Evolutionary conservation across 2,329 filamentous ascomycete species (phyloP).

Genomic region (Stenocarpella maydis): DNA sequence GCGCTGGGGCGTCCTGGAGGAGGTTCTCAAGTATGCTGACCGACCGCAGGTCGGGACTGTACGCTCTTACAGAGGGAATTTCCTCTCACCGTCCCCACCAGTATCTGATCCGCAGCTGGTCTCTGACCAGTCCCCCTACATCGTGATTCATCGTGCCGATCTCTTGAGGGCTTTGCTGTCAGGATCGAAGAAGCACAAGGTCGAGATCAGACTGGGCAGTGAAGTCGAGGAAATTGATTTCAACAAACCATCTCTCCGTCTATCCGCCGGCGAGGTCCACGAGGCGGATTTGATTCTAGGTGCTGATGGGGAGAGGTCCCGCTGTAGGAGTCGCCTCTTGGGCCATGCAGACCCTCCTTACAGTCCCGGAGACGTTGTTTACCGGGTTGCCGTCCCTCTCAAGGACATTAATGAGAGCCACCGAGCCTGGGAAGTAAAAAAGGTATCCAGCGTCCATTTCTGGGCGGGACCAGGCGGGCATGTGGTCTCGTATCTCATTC

Average conservation of each 20-base stretch:
- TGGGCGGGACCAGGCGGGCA: neutral
- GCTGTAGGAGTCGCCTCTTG: neutral
- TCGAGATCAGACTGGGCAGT: neutral
- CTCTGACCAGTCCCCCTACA: neutral
- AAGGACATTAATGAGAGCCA: neutral
- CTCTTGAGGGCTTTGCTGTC: neutral
- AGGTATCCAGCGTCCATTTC: neutral
- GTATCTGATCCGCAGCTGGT: neutral
- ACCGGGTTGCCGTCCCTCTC: neutral
- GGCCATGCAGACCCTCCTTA: neutral
- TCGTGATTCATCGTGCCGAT: constrained; percentile 9
- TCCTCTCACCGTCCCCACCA: neutral
- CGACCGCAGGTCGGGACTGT: neutral
- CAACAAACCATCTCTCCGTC: neutral
- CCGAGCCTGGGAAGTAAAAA: neutral
- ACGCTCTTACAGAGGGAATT: neutral
- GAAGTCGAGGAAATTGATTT: neutral
- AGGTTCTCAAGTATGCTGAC: neutral
- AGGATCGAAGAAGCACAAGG: neutral
- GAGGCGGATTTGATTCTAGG: neutral
- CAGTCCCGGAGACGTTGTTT: neutral
- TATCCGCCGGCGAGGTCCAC: neutral
- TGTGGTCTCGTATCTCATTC: neutral
- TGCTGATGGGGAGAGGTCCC: constrained; percentile 6
- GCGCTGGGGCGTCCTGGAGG: neutral